Evolutionary conservation across 148 eudicot genomes (phyloP), one percentile per base, ranked within the genome.

Genomic region (Cornus controversa): DNA sequence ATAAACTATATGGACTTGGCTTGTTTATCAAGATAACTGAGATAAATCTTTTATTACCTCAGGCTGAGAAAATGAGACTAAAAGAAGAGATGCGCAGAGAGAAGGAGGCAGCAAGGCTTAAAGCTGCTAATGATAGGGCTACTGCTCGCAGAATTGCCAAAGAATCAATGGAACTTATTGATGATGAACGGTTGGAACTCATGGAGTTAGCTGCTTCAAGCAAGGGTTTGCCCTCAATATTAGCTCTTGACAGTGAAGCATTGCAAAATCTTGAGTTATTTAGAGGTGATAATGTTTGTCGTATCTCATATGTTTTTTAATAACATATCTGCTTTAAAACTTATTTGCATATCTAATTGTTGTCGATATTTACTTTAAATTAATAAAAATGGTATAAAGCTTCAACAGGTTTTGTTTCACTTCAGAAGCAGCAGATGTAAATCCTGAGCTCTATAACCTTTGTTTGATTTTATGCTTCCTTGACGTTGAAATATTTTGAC

Each of bases 131-230:
- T 85, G 90, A 86, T 60, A 88, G 92, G 86, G 99, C 99, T 67
- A 90, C 91, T 78, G 96, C 99, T 75, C 97, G 94, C 37, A 91
- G 86, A 87, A 90, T 91, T 79, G 99, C 96, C 34, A 95, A 95
- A 81, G 99, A 95, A 80, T 91, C 99, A 9, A 84, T 81, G 79
- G 99, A 95, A 83, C 89, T 91, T 67, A 82, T 93, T 80, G 99
- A 95, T 79, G 99, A 95, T 85, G 97, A 93, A 79, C 83, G 91
- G 34, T 77, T 95, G 87, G 99, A 95, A 84, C 88, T 95, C 37
- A 93, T 95, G 99, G 99, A 95, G 79, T 78, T 93, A 72, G 99
- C 96, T 8, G 90, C 97, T 75, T 91, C 89, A 75, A 83, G 77
- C 75, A 90, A 80, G 86, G 89, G 97, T 45, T 82, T 90, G 84